Conservation (phyloP, 768 basidiomycete species). For the Arthromyces matolae region DNA sequence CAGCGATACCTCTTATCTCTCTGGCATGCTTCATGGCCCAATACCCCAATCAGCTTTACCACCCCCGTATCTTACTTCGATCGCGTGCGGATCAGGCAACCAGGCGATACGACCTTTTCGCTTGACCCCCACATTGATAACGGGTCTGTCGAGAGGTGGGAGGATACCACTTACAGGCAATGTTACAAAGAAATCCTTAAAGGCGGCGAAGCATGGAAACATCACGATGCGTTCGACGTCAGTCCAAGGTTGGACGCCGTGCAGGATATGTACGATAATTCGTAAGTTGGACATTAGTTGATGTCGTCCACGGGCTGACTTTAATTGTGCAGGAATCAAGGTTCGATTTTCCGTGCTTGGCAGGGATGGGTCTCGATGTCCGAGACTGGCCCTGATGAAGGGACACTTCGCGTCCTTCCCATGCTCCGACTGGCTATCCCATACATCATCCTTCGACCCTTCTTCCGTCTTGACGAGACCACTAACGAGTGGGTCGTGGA, state of each 20-base stretch:
- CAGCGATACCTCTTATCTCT: conserved; percentile 56
- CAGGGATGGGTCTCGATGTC: conserved; percentile 57
- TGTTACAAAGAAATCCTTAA: conserved; percentile 43
- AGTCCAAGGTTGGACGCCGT: conserved; percentile 44
- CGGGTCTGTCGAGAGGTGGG: conserved; percentile 54
- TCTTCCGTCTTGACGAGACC: conserved; percentile 46
- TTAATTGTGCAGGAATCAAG: conserved; percentile 38
- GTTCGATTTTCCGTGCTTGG: conserved; percentile 54
- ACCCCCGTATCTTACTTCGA: conserved; percentile 77
- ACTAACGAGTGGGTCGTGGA: conserved; percentile 56
- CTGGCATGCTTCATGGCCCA: conserved; percentile 50
- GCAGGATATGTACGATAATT: conserved; percentile 59
- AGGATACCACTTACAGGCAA: conserved; percentile 39
- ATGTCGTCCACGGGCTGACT: conserved; percentile 3
- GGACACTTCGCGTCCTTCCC: conserved; percentile 62
- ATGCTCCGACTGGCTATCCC: conserved; percentile 51
- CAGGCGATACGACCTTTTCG: conserved; percentile 65
- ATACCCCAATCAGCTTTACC: conserved; percentile 36
- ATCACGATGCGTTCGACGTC: conserved; percentile 50
- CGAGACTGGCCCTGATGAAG: conserved; percentile 52
- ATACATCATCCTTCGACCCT: conserved; percentile 62
- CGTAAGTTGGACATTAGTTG: conserved; percentile 33
- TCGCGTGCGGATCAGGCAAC: conserved; percentile 66
- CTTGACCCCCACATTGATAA: conserved; percentile 60
- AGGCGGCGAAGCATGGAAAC: conserved; percentile 40